Evolutionary conservation across 2,329 filamentous ascomycete genomes (phyloP).

Genomic region (Magnaporthales sp.): DNA sequence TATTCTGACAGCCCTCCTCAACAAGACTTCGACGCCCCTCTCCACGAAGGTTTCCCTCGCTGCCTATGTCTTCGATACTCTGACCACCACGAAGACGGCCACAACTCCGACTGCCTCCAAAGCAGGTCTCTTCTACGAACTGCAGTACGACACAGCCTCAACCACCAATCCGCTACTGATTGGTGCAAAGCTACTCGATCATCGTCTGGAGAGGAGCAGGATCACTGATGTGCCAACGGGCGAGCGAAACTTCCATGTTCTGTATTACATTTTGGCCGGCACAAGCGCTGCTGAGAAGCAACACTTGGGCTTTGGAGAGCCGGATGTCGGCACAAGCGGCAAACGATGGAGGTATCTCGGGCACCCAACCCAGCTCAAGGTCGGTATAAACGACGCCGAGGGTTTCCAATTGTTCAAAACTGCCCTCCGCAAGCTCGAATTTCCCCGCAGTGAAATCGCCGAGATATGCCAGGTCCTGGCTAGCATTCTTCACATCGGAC

Average conservation of each 20-base stretch:
- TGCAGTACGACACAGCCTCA: constrained; percentile 90
- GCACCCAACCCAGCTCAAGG: constrained; percentile 92
- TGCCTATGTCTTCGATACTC: constrained; percentile 88
- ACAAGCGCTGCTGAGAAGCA: constrained; percentile 85
- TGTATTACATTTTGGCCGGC: constrained; percentile 91
- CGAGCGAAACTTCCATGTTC: constrained; percentile 89
- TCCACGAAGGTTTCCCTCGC: constrained; percentile 90
- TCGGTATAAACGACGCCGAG: constrained; percentile 91
- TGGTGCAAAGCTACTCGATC: constrained; percentile 89
- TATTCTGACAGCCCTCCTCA: constrained; percentile 74
- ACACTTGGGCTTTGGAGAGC: constrained; percentile 60
- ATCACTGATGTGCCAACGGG: constrained; percentile 89
- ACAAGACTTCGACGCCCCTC: constrained; percentile 84
- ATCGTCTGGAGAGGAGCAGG: constrained; percentile 83
- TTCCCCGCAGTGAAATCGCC: constrained; percentile 85
- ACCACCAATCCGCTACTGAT: constrained; percentile 80
- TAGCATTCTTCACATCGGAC: constrained; percentile 91
- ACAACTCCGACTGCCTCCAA: constrained; percentile 95
- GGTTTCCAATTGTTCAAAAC: constrained; percentile 98
- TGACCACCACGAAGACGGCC: constrained; percentile 94
- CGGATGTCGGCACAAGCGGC: constrained; percentile 35
- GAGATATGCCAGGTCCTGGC: constrained; percentile 95
- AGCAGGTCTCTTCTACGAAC: constrained; percentile 87
- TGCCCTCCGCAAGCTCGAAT: constrained; percentile 86
- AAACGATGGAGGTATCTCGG: constrained; percentile 95